A percentile compares a stretch with the other conserved stretches of the same genome.
phyloP scores from a whole-genome alignment of 2,329 filamentous ascomycete genomes.

The Didymella pinodella region DNA sequence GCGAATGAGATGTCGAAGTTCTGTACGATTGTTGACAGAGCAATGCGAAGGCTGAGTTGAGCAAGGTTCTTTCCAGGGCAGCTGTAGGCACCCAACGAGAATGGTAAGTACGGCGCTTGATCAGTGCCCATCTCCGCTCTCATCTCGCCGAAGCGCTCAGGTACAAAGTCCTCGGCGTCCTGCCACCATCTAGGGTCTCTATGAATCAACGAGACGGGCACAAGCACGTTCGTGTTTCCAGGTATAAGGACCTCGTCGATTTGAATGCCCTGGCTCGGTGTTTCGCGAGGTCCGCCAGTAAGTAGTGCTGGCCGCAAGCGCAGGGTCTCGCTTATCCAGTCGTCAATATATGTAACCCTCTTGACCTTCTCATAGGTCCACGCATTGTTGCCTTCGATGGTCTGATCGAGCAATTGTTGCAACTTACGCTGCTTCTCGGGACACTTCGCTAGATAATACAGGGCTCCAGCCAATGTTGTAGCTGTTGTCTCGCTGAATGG shows the following conservation, averaged over 20 bases:
- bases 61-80: slow-evolving; percentile 36
- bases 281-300: neutral
- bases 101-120: slow-evolving; percentile 23
- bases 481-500: neutral
- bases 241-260: neutral
- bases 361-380: neutral
- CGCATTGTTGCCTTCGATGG: neutral
- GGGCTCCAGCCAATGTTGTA: neutral
- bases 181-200: neutral
- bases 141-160: neutral
- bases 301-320: neutral
- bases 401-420: neutral
- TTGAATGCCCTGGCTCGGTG: neutral
- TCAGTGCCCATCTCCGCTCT: neutral
- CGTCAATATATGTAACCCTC: neutral
- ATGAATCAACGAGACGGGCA: neutral
- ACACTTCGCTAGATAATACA: neutral
- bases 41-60: slow-evolving; percentile 26
- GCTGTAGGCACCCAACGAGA: slow-evolving; percentile 23
- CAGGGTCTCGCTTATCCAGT: neutral
- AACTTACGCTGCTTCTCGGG: neutral
- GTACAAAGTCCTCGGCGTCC: neutral
- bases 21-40: slow-evolving; percentile 27
- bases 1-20: slow-evolving; percentile 35
- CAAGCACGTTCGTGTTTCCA: neutral